phyloP scores from a whole-genome alignment of 441 rosid species.

The Gossypium schwendimanii region DNA sequence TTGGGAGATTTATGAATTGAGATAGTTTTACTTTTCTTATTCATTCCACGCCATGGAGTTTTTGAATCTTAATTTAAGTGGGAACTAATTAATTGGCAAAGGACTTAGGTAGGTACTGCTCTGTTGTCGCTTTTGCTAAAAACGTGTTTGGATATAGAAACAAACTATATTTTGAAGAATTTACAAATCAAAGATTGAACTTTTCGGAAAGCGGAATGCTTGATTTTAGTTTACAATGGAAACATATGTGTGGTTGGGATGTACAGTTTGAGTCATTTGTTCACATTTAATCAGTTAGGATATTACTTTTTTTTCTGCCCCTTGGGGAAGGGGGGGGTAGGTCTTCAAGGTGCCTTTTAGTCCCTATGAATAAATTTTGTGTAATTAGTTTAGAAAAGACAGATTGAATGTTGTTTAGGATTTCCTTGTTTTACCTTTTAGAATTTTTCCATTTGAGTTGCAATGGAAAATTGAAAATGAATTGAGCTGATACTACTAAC shows the following conservation, averaged over 20 bases:
- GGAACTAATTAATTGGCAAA: neutral
- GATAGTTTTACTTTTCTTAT: neutral
- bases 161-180: neutral
- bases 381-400: too few relatives aligned
- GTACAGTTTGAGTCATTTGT: neutral
- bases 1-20: slow-evolving; percentile 1
- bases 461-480: neutral
- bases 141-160: neutral
- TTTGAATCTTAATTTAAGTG: neutral
- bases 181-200: neutral
- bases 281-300: neutral
- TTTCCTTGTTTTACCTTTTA: neutral
- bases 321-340: too few relatives aligned
- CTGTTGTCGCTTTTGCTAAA: neutral
- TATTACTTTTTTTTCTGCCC: too few relatives aligned
- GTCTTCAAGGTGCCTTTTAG: neutral
- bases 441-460: neutral
- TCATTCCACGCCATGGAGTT: neutral
- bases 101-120: neutral
- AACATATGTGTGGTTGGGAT: neutral
- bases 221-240: neutral
- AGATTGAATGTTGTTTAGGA: neutral
- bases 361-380: neutral
- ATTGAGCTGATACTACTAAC: neutral
- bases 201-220: neutral